Conservation (phyloP, 179 eudicot genomes). For the Sideroxylon spinosum region DNA sequence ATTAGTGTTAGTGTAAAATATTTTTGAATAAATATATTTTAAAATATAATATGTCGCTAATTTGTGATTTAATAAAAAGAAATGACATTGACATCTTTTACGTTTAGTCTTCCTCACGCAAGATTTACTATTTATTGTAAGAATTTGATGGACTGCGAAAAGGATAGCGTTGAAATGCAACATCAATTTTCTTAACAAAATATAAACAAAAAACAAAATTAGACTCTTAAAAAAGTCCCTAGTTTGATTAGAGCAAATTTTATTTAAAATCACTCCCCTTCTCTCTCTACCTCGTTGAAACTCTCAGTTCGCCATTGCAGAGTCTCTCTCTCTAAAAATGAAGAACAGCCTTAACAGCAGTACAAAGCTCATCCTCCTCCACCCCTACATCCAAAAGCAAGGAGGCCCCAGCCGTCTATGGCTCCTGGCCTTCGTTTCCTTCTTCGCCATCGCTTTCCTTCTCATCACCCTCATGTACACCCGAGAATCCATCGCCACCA, state of each 20-base stretch:
- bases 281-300: constrained; percentile 9
- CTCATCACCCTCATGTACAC: constrained; percentile 69
- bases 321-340: constrained; percentile 28
- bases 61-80: too few species aligned
- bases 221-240: not conserved
- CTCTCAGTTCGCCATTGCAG: not conserved
- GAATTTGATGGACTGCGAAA: too few species aligned
- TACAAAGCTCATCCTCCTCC: constrained; percentile 77
- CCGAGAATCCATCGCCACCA: constrained; percentile 42
- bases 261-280: constrained; percentile 13
- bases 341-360: constrained; percentile 42
- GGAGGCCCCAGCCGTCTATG: constrained; percentile 69
- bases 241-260: not conserved
- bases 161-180: too few species aligned
- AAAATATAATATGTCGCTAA: too few species aligned
- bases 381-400: constrained; percentile 88
- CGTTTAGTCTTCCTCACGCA: too few species aligned
- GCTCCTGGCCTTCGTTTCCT: constrained; percentile 62
- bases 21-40: too few species aligned
- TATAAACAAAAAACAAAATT: too few species aligned
- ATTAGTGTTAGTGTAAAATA: too few species aligned
- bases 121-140: too few species aligned
- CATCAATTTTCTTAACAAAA: too few species aligned
- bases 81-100: too few species aligned
- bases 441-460: constrained; percentile 68